These are phyloP conservation scores for Penicillium sp. DNA, from an alignment of 2,329 filamentous ascomycete genomes.

Conservation along the genomic window DNA sequence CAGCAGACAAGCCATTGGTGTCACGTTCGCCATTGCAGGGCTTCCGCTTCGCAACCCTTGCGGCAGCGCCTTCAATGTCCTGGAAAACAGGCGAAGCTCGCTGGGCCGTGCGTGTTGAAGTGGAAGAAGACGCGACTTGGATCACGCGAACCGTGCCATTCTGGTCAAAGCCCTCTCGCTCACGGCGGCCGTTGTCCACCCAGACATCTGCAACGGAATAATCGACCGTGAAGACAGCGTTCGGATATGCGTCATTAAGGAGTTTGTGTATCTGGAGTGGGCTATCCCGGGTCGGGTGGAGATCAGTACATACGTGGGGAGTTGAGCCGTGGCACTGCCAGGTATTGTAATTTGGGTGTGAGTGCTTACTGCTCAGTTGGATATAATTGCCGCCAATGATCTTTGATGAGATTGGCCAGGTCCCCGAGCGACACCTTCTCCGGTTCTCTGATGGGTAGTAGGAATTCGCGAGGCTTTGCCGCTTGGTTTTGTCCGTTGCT, in stretches of 20 bases:
- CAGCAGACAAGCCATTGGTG: neutral
- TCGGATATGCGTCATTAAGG: constrained; percentile 38
- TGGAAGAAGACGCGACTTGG: constrained; percentile 20
- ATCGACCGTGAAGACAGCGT: constrained; percentile 34
- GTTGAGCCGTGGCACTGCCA: neutral
- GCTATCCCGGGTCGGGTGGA: constrained; percentile 18
- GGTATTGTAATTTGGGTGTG: neutral
- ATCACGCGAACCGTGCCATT: constrained; percentile 37
- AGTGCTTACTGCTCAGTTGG: constrained; percentile 37
- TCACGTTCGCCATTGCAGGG: constrained; percentile 13
- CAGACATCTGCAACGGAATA: constrained; percentile 43
- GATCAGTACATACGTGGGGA: constrained; percentile 10
- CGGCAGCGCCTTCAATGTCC: constrained; percentile 37
- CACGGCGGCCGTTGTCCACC: constrained; percentile 40
- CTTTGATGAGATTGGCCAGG: constrained; percentile 35
- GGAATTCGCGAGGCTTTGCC: constrained; percentile 30
- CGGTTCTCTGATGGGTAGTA: constrained; percentile 35
- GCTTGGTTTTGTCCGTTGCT: constrained; percentile 13
- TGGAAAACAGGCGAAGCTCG: constrained; percentile 40
- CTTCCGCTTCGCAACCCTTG: constrained; percentile 17
- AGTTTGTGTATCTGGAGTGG: constrained; percentile 41
- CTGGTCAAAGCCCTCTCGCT: constrained; percentile 39
- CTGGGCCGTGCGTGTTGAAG: constrained; percentile 17
- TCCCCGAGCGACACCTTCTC: constrained; percentile 35
- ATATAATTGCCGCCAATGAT: constrained; percentile 37